A percentile compares a stretch with the other conserved stretches of the same genome.
phyloP scores from a whole-genome alignment of 805 yeast species.

The Ogataea nitratoaversa region DNA sequence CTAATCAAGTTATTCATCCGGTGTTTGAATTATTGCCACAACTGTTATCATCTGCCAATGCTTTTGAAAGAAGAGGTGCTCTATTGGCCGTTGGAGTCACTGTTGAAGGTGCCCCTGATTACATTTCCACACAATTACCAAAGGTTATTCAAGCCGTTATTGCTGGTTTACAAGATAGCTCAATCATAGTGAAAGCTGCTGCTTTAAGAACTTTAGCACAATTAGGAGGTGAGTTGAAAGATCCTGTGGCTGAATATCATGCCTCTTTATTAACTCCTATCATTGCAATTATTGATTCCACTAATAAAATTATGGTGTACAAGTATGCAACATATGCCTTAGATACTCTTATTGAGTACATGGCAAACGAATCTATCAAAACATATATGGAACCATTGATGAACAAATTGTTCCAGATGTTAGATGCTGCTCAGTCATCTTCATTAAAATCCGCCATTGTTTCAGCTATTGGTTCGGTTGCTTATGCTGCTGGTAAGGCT shows the following conservation, averaged over 20 bases:
- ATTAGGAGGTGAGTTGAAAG: constrained; percentile 81
- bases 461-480: constrained; percentile 95
- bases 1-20: constrained; percentile 84
- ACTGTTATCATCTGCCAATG: constrained; percentile 58
- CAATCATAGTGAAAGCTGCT: constrained; percentile 74
- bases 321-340: constrained; percentile 87
- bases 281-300: constrained; percentile 80
- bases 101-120: constrained; percentile 94
- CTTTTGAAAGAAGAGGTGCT: constrained; percentile 83
- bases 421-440: constrained; percentile 69
- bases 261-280: constrained; percentile 79
- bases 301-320: constrained; percentile 78
- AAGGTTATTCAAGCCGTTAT: constrained; percentile 70
- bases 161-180: constrained; percentile 71
- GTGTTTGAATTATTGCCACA: constrained; percentile 60
- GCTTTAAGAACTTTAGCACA: constrained; percentile 79
- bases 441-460: constrained; percentile 78
- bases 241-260: constrained; percentile 78
- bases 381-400: constrained; percentile 83
- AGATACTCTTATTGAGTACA: constrained; percentile 88
- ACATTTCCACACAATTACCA: constrained; percentile 67
- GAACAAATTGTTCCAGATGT: constrained; percentile 82
- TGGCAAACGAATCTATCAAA: constrained; percentile 79
- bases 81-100: constrained; percentile 77
- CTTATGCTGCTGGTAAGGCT: constrained; percentile 87